These are phyloP conservation scores for Trametes punicea DNA, from an alignment of 768 basidiomycete genomes.

Conservation along the genomic window DNA sequence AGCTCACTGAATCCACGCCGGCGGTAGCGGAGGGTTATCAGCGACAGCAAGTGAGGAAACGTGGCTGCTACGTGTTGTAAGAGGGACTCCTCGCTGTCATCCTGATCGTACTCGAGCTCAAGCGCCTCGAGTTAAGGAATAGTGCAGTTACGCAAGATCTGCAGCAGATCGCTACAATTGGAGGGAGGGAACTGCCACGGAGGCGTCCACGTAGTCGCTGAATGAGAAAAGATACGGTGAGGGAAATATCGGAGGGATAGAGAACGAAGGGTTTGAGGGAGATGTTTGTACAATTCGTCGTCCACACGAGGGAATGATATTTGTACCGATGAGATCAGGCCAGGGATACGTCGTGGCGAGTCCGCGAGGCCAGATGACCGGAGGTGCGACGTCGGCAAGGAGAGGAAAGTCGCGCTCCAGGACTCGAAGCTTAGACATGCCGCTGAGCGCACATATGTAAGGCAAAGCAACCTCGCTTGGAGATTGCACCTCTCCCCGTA, in stretches of 20 bases:
- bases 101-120: background rate
- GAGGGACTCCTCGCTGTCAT: background rate
- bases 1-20: background rate
- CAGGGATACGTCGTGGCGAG: background rate
- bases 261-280: background rate
- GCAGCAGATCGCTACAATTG: background rate
- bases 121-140: background rate
- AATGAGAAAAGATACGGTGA: background rate
- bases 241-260: background rate
- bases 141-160: background rate
- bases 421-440: background rate
- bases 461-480: too few species aligned
- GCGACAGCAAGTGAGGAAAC: background rate
- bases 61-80: background rate
- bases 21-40: background rate
- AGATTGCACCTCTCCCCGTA: background rate
- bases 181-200: background rate
- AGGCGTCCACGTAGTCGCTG: background rate
- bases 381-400: background rate
- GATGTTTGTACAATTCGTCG: background rate
- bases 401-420: background rate
- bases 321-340: background rate
- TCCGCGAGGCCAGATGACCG: background rate
- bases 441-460: background rate
- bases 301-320: background rate